Evolutionary conservation across 2,329 filamentous ascomycete species (phyloP), one percentile per base, ranked within the genome.

Genomic region (Xylaria hypoxylon): DNA sequence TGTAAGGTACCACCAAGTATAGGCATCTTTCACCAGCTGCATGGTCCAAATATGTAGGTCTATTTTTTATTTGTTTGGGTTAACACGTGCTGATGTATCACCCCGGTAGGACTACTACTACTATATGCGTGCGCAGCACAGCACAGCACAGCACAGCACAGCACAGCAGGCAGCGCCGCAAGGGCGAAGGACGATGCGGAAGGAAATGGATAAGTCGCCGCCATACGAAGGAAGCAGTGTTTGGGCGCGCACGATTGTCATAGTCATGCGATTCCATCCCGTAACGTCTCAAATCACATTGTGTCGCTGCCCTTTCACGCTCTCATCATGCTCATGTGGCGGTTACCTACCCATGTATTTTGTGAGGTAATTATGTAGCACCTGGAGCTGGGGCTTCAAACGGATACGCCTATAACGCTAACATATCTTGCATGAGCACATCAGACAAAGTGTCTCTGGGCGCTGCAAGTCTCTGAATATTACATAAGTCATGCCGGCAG

Each of bases 11-110:
- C n/a, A 58, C 55, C 50, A 62, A 55, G 40, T 53, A 19, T 47
- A 62, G 59, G 48, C 51, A 55, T 28, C 52, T 42, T 47, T 26
- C 8, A 35, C 42, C 42, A 48, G 53, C 44, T 68, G 65, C 65
- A 65, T 40, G 65, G 65, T 62, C 58, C 65, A 59, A 65, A 65
- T 48, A 44, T 40, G 48, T 65, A 57, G 51, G 33, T 24, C 59
- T 38, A 13, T 60, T 44, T 24, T 38, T 44, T 57, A n/a, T 24
- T 45, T n/a, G n/a, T n/a, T n/a, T n/a, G n/a, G n/a, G 38, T 28
- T 35, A 42, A 35, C 61, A 63, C 61, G 61, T 63, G 61, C 28
- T 51, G 45, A 44, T 51, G 44, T 55, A 50, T 38, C 24, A 15
- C 44, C 60, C 31, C 55, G 42, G 56, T 48, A 38, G 35, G 35